phyloP scores from a whole-genome alignment of 495 filamentous ascomycete species.

The Hypoxylon trugodes region DNA sequence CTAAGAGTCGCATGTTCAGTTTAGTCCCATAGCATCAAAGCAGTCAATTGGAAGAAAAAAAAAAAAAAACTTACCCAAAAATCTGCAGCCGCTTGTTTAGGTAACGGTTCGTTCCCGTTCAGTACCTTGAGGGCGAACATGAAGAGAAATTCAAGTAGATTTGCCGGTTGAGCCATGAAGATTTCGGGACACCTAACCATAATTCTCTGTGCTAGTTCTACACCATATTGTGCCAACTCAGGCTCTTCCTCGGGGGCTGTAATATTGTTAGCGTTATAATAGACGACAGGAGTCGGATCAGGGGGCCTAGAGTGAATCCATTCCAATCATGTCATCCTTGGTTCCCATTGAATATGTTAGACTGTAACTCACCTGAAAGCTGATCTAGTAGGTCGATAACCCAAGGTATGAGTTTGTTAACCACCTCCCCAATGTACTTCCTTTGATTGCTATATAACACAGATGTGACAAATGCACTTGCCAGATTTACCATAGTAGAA shows the following conservation, averaged over 20 bases:
- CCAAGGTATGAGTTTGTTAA: conserved; percentile 68
- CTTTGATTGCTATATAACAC: conserved; percentile 58
- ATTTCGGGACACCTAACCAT: conserved; percentile 69
- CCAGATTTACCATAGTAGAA: conserved; percentile 78
- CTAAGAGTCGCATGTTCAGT: conserved; percentile 47
- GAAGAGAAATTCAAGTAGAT: conserved; percentile 73
- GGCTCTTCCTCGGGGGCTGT: conserved; percentile 72
- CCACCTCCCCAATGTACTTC: conserved; percentile 51
- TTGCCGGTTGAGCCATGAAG: conserved; percentile 59
- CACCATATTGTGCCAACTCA: conserved; percentile 58
- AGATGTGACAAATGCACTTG: conserved; percentile 75
- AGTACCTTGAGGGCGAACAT: conserved; percentile 79
- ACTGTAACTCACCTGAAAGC: conserved; percentile 62
- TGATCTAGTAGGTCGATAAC: conserved; percentile 70
- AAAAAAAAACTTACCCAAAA: conserved; percentile 72
- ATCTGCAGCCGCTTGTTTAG: conserved; percentile 77
- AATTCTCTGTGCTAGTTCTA: conserved; percentile 70
- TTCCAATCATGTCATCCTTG: too few species aligned
- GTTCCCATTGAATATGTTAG: background rate
- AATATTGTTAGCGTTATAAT: conserved; percentile 21
- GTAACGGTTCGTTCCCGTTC: conserved; percentile 75
- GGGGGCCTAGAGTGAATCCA: too few species aligned
- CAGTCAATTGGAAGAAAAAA: conserved; percentile 16
- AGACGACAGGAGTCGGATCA: too few species aligned
- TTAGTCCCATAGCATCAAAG: conserved; percentile 10